Base-by-base conservation (phyloP, 2,329 filamentous ascomycete genomes). In the Calonectria honghensis region DNA sequence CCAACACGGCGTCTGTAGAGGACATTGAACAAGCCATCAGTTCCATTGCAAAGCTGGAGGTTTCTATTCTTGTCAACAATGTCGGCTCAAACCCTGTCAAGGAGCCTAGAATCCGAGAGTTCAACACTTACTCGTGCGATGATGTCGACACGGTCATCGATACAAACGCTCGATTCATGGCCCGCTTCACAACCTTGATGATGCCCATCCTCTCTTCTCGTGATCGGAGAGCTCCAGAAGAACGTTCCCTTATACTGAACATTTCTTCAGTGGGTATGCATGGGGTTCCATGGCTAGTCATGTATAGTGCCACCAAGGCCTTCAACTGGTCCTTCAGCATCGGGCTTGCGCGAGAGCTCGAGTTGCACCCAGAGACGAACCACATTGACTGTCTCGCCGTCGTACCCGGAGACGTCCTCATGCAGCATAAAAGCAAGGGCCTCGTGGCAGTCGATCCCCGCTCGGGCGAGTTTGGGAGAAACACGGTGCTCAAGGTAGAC, bases 251-350 rank as follows among this genome's bases (percentile, higher is more conserved):
- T 6, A 27, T 68, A 5, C 64, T 68, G 9, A 68, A 39, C 20
- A 51, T 52, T 16, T 52, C 45, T 35, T 68, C 64, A 13, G 45
- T 24, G 18, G 64, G 64, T 24, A 37, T 24, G 45, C 18, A 52
- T 27, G 64, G 64, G 20, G 45, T 68, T 20, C 64, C 64, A 2
- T 68, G 64, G 64, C n/a, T 68, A 20, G 16, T 50, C 41, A 37
- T 68, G 64, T 68, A 68, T 32, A 24, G 64, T 16, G 64, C 48
- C n/a, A 68, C 45, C 11, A 68, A 68, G 27, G 64, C 64, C 24
- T 68, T 68, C 64, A 68, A 27, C 32, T n/a, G 35, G 32, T 41
- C 45, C 31, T 68, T 68, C 9, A 68, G 64, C 31, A 48, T 35
- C 29, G 31, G 64, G 9, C 64, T 68, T 10, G 45, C 64, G 9